A percentile compares a stretch with the other conserved stretches of the same genome.
phyloP scores from a whole-genome alignment of 371 early-diverging fungal genomes.

The Mucor ambiguus region DNA sequence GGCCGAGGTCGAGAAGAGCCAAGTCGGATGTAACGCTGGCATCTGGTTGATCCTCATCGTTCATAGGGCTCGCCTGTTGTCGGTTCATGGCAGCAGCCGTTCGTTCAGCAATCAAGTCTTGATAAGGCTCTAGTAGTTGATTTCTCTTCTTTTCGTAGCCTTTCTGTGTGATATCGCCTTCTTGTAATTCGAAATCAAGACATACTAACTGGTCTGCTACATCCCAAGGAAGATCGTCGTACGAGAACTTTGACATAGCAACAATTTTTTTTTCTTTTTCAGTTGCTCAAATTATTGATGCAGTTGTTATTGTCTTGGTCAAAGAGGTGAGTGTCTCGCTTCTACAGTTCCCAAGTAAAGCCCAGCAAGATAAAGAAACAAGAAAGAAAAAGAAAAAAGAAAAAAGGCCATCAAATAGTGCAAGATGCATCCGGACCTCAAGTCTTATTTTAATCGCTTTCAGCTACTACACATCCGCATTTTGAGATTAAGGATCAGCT shows the following conservation, averaged over 20 bases:
- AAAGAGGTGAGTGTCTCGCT: neutral
- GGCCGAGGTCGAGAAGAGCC: slow-evolving; percentile 25
- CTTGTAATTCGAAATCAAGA: slow-evolving; percentile 60
- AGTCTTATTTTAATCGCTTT: neutral
- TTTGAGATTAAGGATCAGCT: neutral
- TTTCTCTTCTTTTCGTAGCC: slow-evolving; percentile 65
- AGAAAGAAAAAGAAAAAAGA: neutral
- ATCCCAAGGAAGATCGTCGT: slow-evolving; percentile 45
- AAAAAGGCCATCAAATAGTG: neutral
- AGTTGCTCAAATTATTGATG: neutral
- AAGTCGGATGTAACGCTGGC: neutral
- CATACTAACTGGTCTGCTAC: slow-evolving; percentile 48
- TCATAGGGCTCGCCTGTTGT: neutral
- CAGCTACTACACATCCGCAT: neutral
- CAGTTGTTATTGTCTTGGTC: neutral
- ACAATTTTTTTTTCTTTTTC: neutral
- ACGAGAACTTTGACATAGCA: slow-evolving; percentile 29
- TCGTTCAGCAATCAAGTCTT: slow-evolving; percentile 1
- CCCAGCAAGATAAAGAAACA: neutral
- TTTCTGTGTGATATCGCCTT: slow-evolving; percentile 72
- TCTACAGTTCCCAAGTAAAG: neutral
- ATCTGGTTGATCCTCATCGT: neutral
- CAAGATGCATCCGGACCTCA: neutral
- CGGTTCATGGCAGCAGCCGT: neutral
- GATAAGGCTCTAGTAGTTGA: slow-evolving; percentile 29